Evolutionary conservation across 331 rosid genomes (phyloP), one percentile per base, ranked within the genome.

Genomic region (Quercus phellos): DNA sequence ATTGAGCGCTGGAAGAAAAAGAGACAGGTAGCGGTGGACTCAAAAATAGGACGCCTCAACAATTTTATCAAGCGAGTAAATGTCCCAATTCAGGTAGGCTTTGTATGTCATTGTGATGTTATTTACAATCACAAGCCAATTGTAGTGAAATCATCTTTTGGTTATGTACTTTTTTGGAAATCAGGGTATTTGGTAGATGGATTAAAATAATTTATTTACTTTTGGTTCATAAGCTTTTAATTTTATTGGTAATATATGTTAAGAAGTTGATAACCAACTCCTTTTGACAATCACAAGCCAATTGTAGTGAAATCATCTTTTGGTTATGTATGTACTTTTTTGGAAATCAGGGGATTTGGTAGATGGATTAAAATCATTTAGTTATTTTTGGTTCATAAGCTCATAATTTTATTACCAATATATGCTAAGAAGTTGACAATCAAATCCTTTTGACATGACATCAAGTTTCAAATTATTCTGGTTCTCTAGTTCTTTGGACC

Each of bases 1-100:
- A 94, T 94, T 68, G 99, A 94, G 68, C 94, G 96, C 74, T 92
- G 97, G 97, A 94, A 88, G 79, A 92, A 92, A 3, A 88, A 84
- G 87, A 90, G 99, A 83, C 99, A 94, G 78, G 85, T 27, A 18
- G 95, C 97, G 0, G 96, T 94, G 79, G 97, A 94, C 90, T 92
- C 97, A 68, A 94, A 94, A 89, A 78, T 90, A 68, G 98, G 98
- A 14, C 92, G 96, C 38, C 95, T 94, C 56, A 90, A 87, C 82
- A 83, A 79, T 70, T 94, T 94, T 76, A 89, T 94, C 63, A 29
- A 74, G 84, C 55, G 73, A 78, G 97, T 92, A 83, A 90, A 82
- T 66, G 97, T 92, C 72, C 99, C 99, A 71, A 79, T 92, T 68
- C 97, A 94, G 99, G 99, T 94, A 75, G 55, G 35, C 55, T 19